Evolutionary conservation across 2,329 filamentous ascomycete genomes (phyloP), one percentile per base, ranked within the genome.

Genomic region (Thermoascus crustaceus): DNA sequence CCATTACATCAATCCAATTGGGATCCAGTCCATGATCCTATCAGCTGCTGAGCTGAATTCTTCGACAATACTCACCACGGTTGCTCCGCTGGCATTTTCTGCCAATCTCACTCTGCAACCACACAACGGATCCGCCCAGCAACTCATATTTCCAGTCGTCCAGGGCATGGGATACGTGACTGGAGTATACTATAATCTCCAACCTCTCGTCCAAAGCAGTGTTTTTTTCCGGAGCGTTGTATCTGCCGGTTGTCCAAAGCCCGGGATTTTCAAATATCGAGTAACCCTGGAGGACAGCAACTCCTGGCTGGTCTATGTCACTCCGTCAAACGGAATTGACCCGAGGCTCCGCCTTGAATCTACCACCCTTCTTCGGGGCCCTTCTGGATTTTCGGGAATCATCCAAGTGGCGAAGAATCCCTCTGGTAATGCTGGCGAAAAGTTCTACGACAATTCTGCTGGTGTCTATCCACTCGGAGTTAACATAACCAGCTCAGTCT

Each of bases 151-250:
- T 45, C 87, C 88, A 0, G 55, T 95, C 5, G 78, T 94, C 0
- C 89, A 96, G 54, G 91, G 91, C 7, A 91, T 93, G 78, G 81
- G 77, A 0, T 94, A 87, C 49, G 69, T 94, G 11, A 95, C 88
- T 4, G 88, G 72, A 0, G 59, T 82, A 11, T 96, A 88, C 60
- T 71, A 69, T 35, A 76, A 78, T 19, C 70, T 77, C 0, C 79
- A 76, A 5, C 89, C 89, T 0, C 53, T 80, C 3, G 71, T 96
- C 27, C 78, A 88, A 47, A 82, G 80, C 14, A 78, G 77, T 1
- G 73, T 91, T 2, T 82, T 80, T 41, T 93, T 89, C 66, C 71
- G 72, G 38, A 77, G 72, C 11, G 67, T 95, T 31, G 64, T 64
- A 4, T 63, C 63, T 23, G 66, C 64, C n/a, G 63, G 64, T 4